Base-by-base conservation (phyloP, 148 eudicot genomes). In the Rhododendron molle region DNA sequence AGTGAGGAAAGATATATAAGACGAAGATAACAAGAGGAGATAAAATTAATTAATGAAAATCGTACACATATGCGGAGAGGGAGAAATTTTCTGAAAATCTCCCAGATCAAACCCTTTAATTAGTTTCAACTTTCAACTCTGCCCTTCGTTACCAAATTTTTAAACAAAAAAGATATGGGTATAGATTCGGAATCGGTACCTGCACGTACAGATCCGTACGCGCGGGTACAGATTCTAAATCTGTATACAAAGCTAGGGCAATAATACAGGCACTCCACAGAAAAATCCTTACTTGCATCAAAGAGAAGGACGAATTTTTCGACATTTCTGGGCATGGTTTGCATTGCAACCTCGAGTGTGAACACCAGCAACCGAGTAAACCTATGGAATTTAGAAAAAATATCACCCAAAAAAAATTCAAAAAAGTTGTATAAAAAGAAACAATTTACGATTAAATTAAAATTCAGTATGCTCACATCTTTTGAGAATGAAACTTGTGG, bases 321-420 rank as follows among this genome's bases (percentile, higher is more conserved):
- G 16, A 90, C 93, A 85, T 90, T 90, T 90, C 85, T 93, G 2
- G 95, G 89, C 99, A 97, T 94, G 72, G 93, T 94, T 91, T 97
- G 99, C n/a, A 93, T 89, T 1, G 99, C 99, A 83, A 95, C 99
- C 89, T 97, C 99, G 20, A 97, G 88, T 23, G 99, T 97, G 83
- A 97, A 97, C 71, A 95, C 99, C 89, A 97, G 81, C 90, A 97
- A 88, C 4, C 98, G 93, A 86, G 92, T 95, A 85, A 94, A 90
- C 86, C 99, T 97, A 84, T 58, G 46, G 28, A 81, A 18, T 12
- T 74, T 8, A 56, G 23, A 0, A 26, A 26, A 30, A 50, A 43
- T 44, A 32, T 47, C 3, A 38, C 9, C 20, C 3, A 32, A 83
- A 78, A 10, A 9, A 21, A 81, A 46, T 60, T 2, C 43, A 9